Evolutionary conservation across 2,329 filamentous ascomycete species (phyloP).

Genomic region (Periconia sp.): DNA sequence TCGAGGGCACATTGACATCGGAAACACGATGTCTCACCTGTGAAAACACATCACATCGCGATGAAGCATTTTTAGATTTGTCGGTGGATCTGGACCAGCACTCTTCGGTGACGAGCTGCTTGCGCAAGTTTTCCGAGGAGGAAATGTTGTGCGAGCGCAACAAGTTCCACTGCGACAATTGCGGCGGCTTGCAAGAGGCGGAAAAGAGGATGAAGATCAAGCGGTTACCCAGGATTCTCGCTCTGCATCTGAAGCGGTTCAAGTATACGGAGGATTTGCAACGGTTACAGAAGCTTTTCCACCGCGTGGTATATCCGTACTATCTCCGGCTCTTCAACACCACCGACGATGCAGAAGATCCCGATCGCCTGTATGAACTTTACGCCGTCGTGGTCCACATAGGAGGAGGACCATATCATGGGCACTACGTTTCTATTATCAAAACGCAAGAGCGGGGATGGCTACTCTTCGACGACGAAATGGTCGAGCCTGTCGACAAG

Average conservation of each 20-base stretch:
- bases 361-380: conserved; percentile 90
- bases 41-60: conserved; percentile 90
- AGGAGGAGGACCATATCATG: conserved; percentile 93
- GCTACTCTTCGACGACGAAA: conserved; percentile 96
- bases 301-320: conserved; percentile 95
- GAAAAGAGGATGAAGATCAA: conserved; percentile 99
- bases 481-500: conserved; percentile 97
- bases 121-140: conserved; percentile 94
- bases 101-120: conserved; percentile 91
- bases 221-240: conserved; percentile 84
- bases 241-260: conserved; percentile 93
- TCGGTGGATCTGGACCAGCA: conserved; percentile 96
- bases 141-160: conserved; percentile 97
- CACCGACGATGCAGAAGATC: conserved; percentile 90
- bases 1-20: conserved; percentile 90
- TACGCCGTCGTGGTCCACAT: conserved; percentile 98
- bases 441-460: conserved; percentile 96
- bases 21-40: conserved; percentile 96
- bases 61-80: conserved; percentile 93
- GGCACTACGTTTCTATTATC: conserved; percentile 96
- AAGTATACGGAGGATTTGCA: conserved; percentile 98
- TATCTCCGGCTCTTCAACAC: conserved; percentile 97
- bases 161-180: conserved; percentile 98
- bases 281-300: conserved; percentile 91
- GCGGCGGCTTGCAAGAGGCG: conserved; percentile 92